Evolutionary conservation across 2,329 filamentous ascomycete genomes (phyloP).

Genomic region (Myriosclerotinia duriaeana): DNA sequence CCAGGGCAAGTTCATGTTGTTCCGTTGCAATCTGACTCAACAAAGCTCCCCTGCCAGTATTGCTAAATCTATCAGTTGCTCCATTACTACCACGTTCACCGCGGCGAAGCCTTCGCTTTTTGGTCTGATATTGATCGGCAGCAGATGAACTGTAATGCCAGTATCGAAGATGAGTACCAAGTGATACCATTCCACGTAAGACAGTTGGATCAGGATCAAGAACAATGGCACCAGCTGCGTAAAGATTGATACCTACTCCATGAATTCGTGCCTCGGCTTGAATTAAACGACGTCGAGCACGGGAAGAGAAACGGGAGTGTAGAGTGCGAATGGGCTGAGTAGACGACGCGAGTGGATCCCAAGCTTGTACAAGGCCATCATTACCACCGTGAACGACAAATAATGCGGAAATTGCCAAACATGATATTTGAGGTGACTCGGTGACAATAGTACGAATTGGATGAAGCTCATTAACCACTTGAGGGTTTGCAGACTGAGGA

Average conservation of each 20-base stretch:
- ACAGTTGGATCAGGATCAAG: slow-evolving; percentile 85
- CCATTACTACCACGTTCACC: slow-evolving; percentile 58
- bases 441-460: slow-evolving; percentile 84
- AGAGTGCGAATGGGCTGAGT: slow-evolving; percentile 78
- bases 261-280: slow-evolving; percentile 67
- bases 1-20: slow-evolving; percentile 72
- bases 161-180: slow-evolving; percentile 84
- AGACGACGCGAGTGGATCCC: slow-evolving; percentile 89
- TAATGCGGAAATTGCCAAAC: slow-evolving; percentile 77
- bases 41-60: slow-evolving; percentile 67
- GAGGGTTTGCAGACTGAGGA: slow-evolving; percentile 52
- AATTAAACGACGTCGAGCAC: slow-evolving; percentile 72
- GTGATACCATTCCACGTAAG: slow-evolving; percentile 80
- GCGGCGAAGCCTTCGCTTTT: slow-evolving; percentile 75
- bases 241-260: slow-evolving; percentile 71
- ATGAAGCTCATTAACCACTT: slow-evolving; percentile 58
- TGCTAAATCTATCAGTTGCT: slow-evolving; percentile 55
- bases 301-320: slow-evolving; percentile 78
- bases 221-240: slow-evolving; percentile 77
- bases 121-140: slow-evolving; percentile 70
- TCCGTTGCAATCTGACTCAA: slow-evolving; percentile 86
- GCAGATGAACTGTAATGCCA: slow-evolving; percentile 89
- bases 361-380: slow-evolving; percentile 91
- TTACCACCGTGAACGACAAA: slow-evolving; percentile 92
- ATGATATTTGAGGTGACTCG: slow-evolving; percentile 83